Evolutionary conservation across 2,329 filamentous ascomycete species (phyloP), one percentile per base, ranked within the genome.

Genomic region (Ophiostoma pallidulum): DNA sequence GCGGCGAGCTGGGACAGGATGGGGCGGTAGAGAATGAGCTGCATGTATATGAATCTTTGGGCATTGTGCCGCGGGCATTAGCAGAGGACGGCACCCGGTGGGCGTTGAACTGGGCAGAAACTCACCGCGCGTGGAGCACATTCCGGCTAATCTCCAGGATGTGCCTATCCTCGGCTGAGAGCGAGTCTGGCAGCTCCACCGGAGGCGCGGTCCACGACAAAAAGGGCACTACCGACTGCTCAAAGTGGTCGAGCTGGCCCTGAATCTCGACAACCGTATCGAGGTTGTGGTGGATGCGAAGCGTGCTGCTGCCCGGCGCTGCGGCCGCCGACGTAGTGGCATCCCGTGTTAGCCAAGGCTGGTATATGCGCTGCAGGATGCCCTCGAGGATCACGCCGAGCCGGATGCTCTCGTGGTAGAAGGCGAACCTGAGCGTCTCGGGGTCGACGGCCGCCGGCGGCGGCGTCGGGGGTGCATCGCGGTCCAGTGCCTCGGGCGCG

Each of bases 361-460:
- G 44, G 47, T 52, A 52, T 19, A 52, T 47, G 24, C 47, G 47
- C 26, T 52, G 43, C 12, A 52, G 40, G 14, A 52, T 49, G 24
- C 37, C 43, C 26, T 52, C 50, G 19, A 52, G 43, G 10, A 52
- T 44, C 12, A 49, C 35, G 20, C 47, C 41, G 10, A 52, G 47
- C n/a, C 41, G 36, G 20, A 52, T 38, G 19, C 40, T 45, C 35
- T 52, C 50, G 10, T 26, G 19, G 31, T 40, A 48, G 22, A 52
- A 49, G 14, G 43, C 29, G 14, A 52, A 29, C 20, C 39, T 39
- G 4, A 47, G 35, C 12, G 31, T 38, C 14, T 51, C 49, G 4
- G 45, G 29, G 24, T 39, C 40, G 5, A 32, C 31, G 16, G 32
- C 9, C 18, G 22, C 26, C 3, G 45, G 14, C n/a, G n/a, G n/a